These are phyloP conservation scores for Zasmidium citrigriseum DNA, from an alignment of 2,329 filamentous ascomycete genomes.

Conservation along the genomic window DNA sequence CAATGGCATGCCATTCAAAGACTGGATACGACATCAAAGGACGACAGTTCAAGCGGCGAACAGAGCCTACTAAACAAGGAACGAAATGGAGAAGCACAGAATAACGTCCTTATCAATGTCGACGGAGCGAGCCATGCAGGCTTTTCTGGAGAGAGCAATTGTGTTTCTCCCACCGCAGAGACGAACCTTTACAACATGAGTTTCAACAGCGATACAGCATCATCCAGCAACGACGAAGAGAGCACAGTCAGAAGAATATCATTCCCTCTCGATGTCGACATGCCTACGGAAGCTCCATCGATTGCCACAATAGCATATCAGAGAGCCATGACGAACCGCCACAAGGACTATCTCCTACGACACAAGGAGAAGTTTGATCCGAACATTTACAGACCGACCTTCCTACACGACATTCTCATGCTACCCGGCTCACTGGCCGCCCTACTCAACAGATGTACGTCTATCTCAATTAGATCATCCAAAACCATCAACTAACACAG, in stretches of 20 bases:
- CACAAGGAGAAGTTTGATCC: conserved; percentile 56
- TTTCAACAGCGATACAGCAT: neutral
- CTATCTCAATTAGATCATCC: neutral
- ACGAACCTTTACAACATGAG: neutral
- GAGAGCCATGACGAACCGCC: conserved; percentile 29
- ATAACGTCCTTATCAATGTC: neutral
- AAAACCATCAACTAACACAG: neutral
- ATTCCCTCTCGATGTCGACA: neutral
- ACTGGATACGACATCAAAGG: neutral
- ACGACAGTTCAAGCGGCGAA: neutral
- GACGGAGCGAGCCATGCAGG: neutral
- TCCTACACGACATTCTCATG: conserved; percentile 53
- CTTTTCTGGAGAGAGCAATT: neutral
- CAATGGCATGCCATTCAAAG: neutral
- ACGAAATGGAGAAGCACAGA: neutral
- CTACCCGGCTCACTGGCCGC: conserved; percentile 45
- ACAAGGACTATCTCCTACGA: conserved; percentile 36
- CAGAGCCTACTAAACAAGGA: neutral
- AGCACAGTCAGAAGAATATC: neutral
- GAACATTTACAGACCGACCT: conserved; percentile 56
- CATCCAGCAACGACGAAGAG: neutral
- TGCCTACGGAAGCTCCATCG: neutral
- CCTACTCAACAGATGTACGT: conserved; percentile 25
- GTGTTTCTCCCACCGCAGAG: no score
- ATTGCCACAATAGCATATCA: conserved; percentile 18